Base-by-base conservation (phyloP, 805 yeast species). In the Teunomyces gatunensis region DNA sequence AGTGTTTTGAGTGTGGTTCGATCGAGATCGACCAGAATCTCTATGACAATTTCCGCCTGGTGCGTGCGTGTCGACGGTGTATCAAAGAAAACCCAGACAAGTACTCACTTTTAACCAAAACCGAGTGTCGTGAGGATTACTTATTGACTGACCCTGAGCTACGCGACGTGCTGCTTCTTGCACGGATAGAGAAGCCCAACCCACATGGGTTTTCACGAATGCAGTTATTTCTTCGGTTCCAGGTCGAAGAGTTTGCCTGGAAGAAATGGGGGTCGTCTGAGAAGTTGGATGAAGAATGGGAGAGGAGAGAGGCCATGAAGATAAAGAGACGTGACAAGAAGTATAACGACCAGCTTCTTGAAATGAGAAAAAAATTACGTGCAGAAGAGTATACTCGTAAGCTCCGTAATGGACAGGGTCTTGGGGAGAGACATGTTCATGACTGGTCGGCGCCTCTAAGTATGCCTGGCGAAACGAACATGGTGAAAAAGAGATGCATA, bases 181-280 rank as follows among this genome's bases (percentile, higher is more conserved):
- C 85, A 9, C 80, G 94, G 52, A 70, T 92, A 50, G 96, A 90
- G 52, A 88, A 91, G 56, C 89, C 96, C 2, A 94, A 94, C 60
- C 99, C 99, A 0, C 96, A 94, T 65, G 89, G 91, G 37, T 94
- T 83, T 67, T 86, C 89, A 43, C 79, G 94, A 60, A 94, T 94
- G 99, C 96, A 91, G 75, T 73, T 94, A 47, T 94, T 84, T 68
- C 67, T 94, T 39, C 72, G 99, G 50, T 87, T 83, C 59, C 98
- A 94, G 59, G 89, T 94, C n/a, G 99, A 94, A 64, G 89, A 85
- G 58, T 88, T 77, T 67, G 96, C 98, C 0, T 88, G 84, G 70
- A 85, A 87, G 60, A 92, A 94, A 67, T 94, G 99, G 99, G 96
- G 94, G 1, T 85, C 95, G 1, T 78, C 84, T 7, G 96, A 89